phyloP scores from a whole-genome alignment of 1,284 basidiomycete species.

The Leccinum insolens region DNA sequence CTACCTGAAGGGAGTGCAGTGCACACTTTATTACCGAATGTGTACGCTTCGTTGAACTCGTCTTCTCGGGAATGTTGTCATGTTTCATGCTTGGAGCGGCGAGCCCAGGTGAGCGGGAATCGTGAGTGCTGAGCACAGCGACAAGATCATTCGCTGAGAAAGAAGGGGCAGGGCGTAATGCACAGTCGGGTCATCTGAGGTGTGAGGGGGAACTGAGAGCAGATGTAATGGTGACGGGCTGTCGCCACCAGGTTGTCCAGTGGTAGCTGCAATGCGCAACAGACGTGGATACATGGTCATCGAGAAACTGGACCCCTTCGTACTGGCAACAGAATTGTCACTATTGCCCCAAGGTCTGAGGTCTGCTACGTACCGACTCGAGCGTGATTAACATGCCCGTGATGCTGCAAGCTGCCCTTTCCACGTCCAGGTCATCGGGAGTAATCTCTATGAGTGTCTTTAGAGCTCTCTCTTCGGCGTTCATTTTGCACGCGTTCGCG shows the following conservation, averaged over 20 bases:
- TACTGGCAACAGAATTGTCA: conserved; percentile 41
- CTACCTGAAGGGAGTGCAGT: no score
- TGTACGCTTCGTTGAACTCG: conserved; percentile 30
- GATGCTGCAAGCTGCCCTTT: conserved; percentile 68
- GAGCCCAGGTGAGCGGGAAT: conserved; percentile 54
- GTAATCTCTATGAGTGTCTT: conserved; percentile 46
- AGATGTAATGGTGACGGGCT: conserved; percentile 33
- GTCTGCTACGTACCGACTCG: conserved; percentile 57
- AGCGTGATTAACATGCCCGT: conserved; percentile 65
- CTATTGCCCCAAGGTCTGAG: conserved; percentile 3
- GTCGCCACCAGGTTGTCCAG: neutral
- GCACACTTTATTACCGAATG: no score
- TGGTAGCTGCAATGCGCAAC: conserved; percentile 11
- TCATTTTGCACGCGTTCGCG: no score
- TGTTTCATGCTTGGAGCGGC: conserved; percentile 35
- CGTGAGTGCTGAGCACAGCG: conserved; percentile 37
- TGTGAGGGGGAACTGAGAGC: conserved; percentile 51
- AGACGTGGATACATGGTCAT: conserved; percentile 49
- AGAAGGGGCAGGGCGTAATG: conserved; percentile 15
- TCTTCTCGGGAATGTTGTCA: conserved; percentile 47
- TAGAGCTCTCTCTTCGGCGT: conserved; percentile 27
- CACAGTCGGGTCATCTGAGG: conserved; percentile 40
- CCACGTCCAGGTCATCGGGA: conserved; percentile 61
- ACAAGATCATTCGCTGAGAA: conserved; percentile 35
- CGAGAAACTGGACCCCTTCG: conserved; percentile 44